Percentiles rank a stretch among this genome's conserved stretches.
These are phyloP conservation scores for Mycena alexandri DNA, from an alignment of 768 basidiomycete genomes.

Conservation along the genomic window DNA sequence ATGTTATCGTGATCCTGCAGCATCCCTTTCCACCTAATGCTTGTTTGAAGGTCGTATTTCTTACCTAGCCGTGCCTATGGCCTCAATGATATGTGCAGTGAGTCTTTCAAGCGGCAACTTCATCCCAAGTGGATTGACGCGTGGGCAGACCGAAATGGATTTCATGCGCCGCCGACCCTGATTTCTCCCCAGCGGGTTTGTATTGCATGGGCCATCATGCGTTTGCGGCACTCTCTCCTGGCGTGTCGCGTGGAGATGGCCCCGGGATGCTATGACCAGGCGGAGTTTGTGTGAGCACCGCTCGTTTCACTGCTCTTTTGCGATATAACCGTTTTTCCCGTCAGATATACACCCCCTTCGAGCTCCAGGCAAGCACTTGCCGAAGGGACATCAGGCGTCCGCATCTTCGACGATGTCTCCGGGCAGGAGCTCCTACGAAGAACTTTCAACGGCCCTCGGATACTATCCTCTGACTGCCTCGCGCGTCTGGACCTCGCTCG, in stretches of 20 bases:
- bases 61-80: conserved; percentile 34
- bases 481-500: conserved; percentile 55
- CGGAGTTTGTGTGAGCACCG: conserved; percentile 59
- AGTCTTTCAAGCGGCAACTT: neutral
- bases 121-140: neutral
- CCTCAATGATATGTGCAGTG: conserved; percentile 32
- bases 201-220: conserved; percentile 64
- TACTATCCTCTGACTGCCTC: conserved; percentile 59
- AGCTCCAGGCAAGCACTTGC: conserved; percentile 51
- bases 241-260: conserved; percentile 55
- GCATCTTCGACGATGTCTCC: conserved; percentile 4
- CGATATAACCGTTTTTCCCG: neutral
- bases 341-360: conserved; percentile 55
- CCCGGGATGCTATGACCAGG: conserved; percentile 54
- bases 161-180: conserved; percentile 53
- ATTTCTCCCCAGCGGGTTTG: conserved; percentile 54
- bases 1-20: neutral
- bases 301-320: neutral
- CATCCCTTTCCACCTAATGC: neutral
- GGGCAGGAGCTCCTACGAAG: conserved; percentile 53
- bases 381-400: conserved; percentile 48
- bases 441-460: conserved; percentile 68
- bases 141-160: conserved; percentile 57
- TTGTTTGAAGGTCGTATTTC: conserved; percentile 27
- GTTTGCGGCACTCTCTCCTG: conserved; percentile 64